Percentiles rank a stretch among this genome's conserved stretches.
Evolutionary conservation across 768 basidiomycete species (phyloP).

Genomic region (Russula compacta): DNA sequence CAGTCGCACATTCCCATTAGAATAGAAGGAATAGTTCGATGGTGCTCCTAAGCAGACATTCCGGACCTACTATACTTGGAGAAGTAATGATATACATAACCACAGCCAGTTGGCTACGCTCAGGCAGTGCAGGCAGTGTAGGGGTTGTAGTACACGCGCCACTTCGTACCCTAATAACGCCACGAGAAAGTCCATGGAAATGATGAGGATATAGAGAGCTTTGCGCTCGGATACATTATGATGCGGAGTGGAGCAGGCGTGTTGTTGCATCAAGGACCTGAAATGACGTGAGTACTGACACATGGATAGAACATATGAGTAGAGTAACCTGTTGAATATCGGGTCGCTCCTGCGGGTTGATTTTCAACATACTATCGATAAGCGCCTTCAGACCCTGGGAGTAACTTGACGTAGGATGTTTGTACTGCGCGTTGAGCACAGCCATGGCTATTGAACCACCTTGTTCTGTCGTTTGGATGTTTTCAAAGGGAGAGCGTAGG

Average conservation of each 20-base stretch:
- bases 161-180: background rate
- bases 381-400: slow-evolving; percentile 74
- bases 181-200: slow-evolving; percentile 3
- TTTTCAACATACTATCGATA: slow-evolving; percentile 77
- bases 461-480: slow-evolving; percentile 81
- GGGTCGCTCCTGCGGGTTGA: slow-evolving; percentile 74
- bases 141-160: background rate
- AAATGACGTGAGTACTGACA: background rate
- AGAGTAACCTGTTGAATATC: slow-evolving; percentile 72
- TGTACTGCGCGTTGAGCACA: slow-evolving; percentile 87
- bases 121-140: background rate
- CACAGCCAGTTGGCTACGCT: background rate
- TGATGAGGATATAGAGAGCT: background rate
- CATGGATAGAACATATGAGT: background rate
- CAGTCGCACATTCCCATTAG: background rate
- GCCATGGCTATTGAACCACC: slow-evolving; percentile 98
- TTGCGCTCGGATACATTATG: background rate
- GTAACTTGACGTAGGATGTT: slow-evolving; percentile 80
- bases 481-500: slow-evolving; percentile 94
- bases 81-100: background rate
- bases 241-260: slow-evolving; percentile 1
- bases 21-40: background rate
- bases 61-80: background rate
- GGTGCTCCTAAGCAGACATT: background rate
- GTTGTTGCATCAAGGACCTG: slow-evolving; percentile 53